Evolutionary conservation across 2,329 filamentous ascomycete species (phyloP).

Genomic region (Botrytis elliptica): DNA sequence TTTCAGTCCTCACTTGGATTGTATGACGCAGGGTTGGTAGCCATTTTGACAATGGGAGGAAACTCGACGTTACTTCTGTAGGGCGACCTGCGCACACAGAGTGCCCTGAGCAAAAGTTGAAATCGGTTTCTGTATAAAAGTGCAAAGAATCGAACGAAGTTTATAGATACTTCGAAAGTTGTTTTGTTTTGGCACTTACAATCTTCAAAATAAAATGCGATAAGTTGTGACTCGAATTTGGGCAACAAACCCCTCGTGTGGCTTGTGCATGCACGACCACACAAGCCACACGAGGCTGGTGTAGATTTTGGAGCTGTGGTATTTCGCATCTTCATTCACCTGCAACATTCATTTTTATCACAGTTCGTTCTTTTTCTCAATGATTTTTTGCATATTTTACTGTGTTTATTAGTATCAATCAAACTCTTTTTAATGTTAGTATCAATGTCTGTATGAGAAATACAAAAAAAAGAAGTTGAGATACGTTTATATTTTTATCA

Average conservation of each 20-base stretch:
- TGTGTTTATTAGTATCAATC: not conserved
- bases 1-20: constrained; percentile 43
- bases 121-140: not conserved
- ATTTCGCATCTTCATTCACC: not conserved
- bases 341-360: not conserved
- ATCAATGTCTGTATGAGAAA: not conserved
- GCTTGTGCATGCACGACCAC: not conserved
- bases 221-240: constrained; percentile 23
- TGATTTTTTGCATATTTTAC: not conserved
- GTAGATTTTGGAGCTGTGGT: no score
- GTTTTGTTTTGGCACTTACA: not conserved
- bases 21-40: constrained; percentile 52
- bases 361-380: not conserved
- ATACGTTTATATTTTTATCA: not conserved
- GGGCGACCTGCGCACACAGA: constrained; percentile 57
- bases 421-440: not conserved
- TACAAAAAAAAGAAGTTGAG: not conserved
- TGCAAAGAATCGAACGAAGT: not conserved
- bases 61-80: constrained; percentile 45
- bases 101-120: constrained; percentile 53
- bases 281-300: constrained; percentile 15
- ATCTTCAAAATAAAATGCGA: constrained; percentile 12
- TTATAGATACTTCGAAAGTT: constrained; percentile 5
- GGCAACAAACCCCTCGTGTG: constrained; percentile 15
- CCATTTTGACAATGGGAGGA: constrained; percentile 52